Conservation (phyloP, 1,284 basidiomycete genomes). For the Sparassis latifolia region DNA sequence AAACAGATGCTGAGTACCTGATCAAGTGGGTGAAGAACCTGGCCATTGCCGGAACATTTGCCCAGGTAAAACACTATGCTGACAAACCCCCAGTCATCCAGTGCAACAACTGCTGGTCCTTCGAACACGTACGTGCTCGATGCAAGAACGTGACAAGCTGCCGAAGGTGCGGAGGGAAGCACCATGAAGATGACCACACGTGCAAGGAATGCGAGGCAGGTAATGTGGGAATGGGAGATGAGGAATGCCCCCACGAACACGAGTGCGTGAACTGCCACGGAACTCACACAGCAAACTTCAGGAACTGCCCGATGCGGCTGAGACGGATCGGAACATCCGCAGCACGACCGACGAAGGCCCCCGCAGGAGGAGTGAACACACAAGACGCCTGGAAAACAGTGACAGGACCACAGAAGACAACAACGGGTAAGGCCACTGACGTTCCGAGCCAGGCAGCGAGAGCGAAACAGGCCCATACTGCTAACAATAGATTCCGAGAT, state of each 20-base stretch:
- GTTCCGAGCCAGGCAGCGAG: neutral
- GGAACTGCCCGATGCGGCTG: neutral
- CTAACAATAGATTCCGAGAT: neutral
- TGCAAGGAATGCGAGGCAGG: neutral
- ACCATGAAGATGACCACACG: neutral
- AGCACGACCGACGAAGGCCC: neutral
- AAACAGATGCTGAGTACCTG: neutral
- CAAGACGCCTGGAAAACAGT: neutral
- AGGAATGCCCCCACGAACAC: neutral
- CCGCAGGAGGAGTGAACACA: neutral
- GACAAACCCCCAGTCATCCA: constrained; percentile 2
- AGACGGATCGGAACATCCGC: neutral
- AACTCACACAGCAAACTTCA: neutral
- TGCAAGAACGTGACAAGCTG: neutral
- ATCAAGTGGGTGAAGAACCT: neutral
- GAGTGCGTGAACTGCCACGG: constrained; percentile 1
- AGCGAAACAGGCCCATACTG: neutral
- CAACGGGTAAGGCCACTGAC: neutral
- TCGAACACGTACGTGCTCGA: neutral
- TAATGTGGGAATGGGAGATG: neutral
- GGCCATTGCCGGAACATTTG: neutral
- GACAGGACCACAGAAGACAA: neutral
- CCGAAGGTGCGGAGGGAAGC: neutral
- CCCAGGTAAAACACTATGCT: constrained; percentile 1
- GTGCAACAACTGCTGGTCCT: constrained; percentile 1